A percentile compares a stretch with the other conserved stretches of the same genome.
Conservation (phyloP, 208 protist species). For the Acanthamoeba healyi region DNA sequence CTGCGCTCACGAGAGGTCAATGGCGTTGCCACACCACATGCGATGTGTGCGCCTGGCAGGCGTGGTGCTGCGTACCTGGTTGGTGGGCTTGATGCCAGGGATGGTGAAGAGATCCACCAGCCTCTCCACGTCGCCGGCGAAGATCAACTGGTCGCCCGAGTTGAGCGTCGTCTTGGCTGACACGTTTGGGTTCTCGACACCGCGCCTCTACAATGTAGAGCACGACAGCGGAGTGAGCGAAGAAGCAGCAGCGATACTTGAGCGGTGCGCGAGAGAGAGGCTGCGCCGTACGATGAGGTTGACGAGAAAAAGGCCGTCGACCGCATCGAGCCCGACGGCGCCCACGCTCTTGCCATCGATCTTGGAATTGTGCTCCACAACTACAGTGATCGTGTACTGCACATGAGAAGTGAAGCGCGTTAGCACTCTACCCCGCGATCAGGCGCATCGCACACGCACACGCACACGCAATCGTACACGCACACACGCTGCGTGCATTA, state of each 20-base stretch:
- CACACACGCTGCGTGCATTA: not conserved
- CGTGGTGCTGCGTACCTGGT: conserved; percentile 16
- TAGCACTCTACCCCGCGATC: not conserved
- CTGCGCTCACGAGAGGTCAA: not conserved
- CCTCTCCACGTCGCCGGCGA: conserved; percentile 49
- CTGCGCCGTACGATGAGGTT: not conserved
- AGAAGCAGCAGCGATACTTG: not conserved
- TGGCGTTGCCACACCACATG: not conserved
- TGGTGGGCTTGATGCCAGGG: conserved; percentile 50
- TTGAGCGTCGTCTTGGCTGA: not conserved
- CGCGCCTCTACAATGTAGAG: not conserved
- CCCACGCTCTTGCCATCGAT: conserved; percentile 47
- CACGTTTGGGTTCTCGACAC: not conserved
- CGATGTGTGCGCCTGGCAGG: not conserved
- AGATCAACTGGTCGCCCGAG: conserved; percentile 43
- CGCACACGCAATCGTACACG: not conserved
- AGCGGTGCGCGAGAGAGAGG: not conserved
- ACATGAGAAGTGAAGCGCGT: not conserved
- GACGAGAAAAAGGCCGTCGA: conserved; percentile 59
- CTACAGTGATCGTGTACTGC: conserved; percentile 52
- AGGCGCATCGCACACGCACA: not conserved
- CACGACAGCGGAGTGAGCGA: not conserved
- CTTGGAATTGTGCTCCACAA: conserved; percentile 3
- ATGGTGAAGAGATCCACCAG: conserved; percentile 43
- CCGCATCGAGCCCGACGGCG: conserved; percentile 25